These are phyloP conservation scores for Cutaneotrichosporon dermatis DNA, from an alignment of 1,284 basidiomycete genomes.

Conservation along the genomic window DNA sequence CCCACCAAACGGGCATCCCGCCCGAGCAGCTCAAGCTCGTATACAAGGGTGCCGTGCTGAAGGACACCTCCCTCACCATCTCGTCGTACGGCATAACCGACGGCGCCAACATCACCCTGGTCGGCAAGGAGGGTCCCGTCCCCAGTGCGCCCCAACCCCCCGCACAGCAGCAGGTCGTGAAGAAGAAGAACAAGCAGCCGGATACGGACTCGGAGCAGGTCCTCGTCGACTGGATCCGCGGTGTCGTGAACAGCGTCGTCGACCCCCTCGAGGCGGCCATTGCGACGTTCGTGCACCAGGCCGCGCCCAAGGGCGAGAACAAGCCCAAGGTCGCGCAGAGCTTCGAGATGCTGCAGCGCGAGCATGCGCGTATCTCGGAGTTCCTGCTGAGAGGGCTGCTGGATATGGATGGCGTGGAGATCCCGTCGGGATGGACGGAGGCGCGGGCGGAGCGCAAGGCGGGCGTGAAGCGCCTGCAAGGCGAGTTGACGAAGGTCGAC, in stretches of 20 bases:
- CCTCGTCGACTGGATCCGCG: slow-evolving; percentile 42
- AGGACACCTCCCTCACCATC: slow-evolving; percentile 46
- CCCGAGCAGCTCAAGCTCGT: slow-evolving; percentile 44
- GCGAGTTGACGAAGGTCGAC: slow-evolving; percentile 49
- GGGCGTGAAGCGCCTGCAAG: slow-evolving; percentile 50
- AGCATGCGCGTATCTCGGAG: slow-evolving; percentile 49
- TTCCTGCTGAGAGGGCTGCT: slow-evolving; percentile 50
- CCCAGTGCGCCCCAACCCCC: slow-evolving; percentile 21
- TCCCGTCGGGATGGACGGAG: slow-evolving; percentile 46
- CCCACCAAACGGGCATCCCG: slow-evolving; percentile 42
- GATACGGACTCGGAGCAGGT: slow-evolving; percentile 42
- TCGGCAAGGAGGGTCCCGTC: slow-evolving; percentile 39
- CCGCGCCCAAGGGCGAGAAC: slow-evolving; percentile 32
- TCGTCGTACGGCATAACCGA: slow-evolving; percentile 46
- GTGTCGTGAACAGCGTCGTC: slow-evolving; percentile 28
- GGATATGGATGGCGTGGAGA: slow-evolving; percentile 51
- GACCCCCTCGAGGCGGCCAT: slow-evolving; percentile 35
- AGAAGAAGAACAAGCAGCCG: slow-evolving; percentile 46
- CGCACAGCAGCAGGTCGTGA: slow-evolving; percentile 18
- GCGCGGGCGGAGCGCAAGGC: slow-evolving; percentile 51
- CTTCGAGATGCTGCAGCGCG: slow-evolving; percentile 41
- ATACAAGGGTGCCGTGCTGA: slow-evolving; percentile 48
- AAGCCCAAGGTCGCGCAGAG: slow-evolving; percentile 34
- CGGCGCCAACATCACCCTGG: slow-evolving; percentile 40
- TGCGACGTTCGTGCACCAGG: slow-evolving; percentile 36